phyloP scores from a whole-genome alignment of 768 basidiomycete species.

The Termitomyces bulborhizus region DNA sequence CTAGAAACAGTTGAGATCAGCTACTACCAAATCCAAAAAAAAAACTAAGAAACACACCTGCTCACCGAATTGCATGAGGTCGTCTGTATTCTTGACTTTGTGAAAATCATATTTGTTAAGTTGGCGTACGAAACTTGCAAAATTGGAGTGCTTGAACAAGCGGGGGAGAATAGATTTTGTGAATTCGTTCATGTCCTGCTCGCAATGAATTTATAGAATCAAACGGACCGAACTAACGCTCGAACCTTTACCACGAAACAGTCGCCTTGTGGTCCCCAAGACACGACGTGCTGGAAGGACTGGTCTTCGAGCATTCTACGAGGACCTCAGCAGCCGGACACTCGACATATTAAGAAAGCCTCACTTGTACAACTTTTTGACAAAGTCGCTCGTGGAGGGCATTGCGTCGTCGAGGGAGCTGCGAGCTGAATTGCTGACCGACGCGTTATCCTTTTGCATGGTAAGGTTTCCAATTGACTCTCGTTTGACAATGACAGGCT shows the following conservation, averaged over 20 bases:
- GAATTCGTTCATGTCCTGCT: conserved; percentile 88
- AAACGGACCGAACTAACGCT: neutral
- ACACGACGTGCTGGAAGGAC: conserved; percentile 64
- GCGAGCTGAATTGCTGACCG: neutral
- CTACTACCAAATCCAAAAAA: neutral
- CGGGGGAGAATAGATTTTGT: conserved; percentile 86
- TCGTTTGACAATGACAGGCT: conserved; percentile 17
- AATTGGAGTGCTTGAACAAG: conserved; percentile 95
- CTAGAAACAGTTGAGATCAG: conserved; percentile 15
- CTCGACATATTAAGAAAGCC: conserved; percentile 15
- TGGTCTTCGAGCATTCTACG: conserved; percentile 85
- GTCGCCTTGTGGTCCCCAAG: conserved; percentile 80
- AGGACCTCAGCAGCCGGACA: neutral
- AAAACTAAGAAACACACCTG: conserved; percentile 31
- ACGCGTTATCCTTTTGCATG: conserved; percentile 7
- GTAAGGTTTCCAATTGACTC: conserved; percentile 8
- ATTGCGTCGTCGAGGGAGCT: conserved; percentile 55
- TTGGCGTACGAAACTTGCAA: conserved; percentile 88
- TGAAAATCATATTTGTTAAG: conserved; percentile 97
- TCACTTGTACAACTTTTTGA: conserved; percentile 91
- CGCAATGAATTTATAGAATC: neutral
- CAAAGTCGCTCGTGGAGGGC: conserved; percentile 90
- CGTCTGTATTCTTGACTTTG: conserved; percentile 90
- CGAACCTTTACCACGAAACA: conserved; percentile 83
- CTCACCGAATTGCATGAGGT: conserved; percentile 61